Conservation (phyloP, 768 basidiomycete species). For the Coprinopsis marcescibilis region DNA sequence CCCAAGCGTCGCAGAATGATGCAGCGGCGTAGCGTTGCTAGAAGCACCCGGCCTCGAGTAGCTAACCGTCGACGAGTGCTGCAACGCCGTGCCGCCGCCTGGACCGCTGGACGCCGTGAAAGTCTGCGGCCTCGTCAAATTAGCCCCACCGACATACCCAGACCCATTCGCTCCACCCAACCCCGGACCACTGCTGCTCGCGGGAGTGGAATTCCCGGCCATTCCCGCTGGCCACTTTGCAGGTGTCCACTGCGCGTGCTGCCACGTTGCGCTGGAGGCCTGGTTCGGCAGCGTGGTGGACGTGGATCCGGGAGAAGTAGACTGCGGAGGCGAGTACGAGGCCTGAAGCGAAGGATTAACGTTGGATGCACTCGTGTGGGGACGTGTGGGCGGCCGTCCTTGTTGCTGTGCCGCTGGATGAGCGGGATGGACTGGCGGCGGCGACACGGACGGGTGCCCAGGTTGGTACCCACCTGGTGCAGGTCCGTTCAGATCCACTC, state of each 20-base stretch:
- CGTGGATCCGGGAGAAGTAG: background rate
- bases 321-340: background rate
- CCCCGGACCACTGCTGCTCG: background rate
- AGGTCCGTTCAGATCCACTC: constrained; percentile 24
- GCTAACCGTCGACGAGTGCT: background rate
- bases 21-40: background rate
- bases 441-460: constrained; percentile 13
- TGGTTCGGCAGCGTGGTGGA: constrained; percentile 2
- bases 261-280: constrained; percentile 12
- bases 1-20: constrained; percentile 5
- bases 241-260: constrained; percentile 37
- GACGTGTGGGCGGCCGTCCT: constrained; percentile 3
- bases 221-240: constrained; percentile 32
- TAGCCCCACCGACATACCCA: constrained; percentile 22
- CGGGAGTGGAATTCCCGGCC: constrained; percentile 9
- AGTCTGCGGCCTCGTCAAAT: constrained; percentile 19
- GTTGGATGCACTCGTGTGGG: background rate
- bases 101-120: constrained; percentile 5
- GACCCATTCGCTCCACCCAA: background rate
- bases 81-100: background rate
- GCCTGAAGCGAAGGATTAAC: constrained; percentile 1
- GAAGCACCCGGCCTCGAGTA: background rate
- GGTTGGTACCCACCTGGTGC: constrained; percentile 3
- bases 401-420: constrained; percentile 21
- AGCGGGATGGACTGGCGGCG: constrained; percentile 31